Evolutionary conservation across 768 basidiomycete genomes (phyloP).

Genomic region (Lepiota venenata): DNA sequence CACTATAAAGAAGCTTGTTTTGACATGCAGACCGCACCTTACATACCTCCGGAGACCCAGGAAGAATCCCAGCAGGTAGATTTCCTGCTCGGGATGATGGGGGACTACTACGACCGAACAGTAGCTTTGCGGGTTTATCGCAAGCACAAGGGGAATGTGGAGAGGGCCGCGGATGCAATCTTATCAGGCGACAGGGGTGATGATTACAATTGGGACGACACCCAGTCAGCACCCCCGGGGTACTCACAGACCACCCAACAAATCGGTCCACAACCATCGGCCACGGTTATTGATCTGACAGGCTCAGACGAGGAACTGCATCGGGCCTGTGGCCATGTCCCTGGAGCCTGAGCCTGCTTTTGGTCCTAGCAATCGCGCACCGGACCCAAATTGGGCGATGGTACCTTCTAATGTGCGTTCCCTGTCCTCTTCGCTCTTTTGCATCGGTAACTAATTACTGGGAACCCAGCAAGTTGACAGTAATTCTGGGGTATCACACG

Average conservation of each 20-base stretch:
- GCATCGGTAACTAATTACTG: slow-evolving; percentile 12
- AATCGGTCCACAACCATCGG: slow-evolving; percentile 20
- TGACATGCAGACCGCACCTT: slow-evolving; percentile 9
- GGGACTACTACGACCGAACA: slow-evolving; percentile 35
- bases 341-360: slow-evolving; percentile 40
- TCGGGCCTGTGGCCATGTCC: slow-evolving; percentile 25
- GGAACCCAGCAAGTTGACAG: slow-evolving; percentile 25
- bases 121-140: slow-evolving; percentile 53
- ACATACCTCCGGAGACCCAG: slow-evolving; percentile 12
- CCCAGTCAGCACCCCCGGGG: slow-evolving; percentile 15
- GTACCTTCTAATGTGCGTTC: slow-evolving; percentile 61
- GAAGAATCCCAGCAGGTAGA: slow-evolving; percentile 9
- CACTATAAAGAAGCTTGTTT: neutral
- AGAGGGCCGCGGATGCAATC: slow-evolving; percentile 53
- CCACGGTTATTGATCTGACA: slow-evolving; percentile 58
- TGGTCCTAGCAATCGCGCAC: slow-evolving; percentile 56
- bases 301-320: slow-evolving; percentile 17
- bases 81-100: slow-evolving; percentile 10
- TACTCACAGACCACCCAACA: slow-evolving; percentile 19
- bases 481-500: slow-evolving; percentile 36
- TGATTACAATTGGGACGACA: slow-evolving; percentile 15
- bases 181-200: slow-evolving; percentile 49
- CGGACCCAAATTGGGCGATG: slow-evolving; percentile 67
- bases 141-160: slow-evolving; percentile 56
- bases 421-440: neutral